Evolutionary conservation across 2,329 filamentous ascomycete species (phyloP).

Genomic region (Aschersonia sp.): DNA sequence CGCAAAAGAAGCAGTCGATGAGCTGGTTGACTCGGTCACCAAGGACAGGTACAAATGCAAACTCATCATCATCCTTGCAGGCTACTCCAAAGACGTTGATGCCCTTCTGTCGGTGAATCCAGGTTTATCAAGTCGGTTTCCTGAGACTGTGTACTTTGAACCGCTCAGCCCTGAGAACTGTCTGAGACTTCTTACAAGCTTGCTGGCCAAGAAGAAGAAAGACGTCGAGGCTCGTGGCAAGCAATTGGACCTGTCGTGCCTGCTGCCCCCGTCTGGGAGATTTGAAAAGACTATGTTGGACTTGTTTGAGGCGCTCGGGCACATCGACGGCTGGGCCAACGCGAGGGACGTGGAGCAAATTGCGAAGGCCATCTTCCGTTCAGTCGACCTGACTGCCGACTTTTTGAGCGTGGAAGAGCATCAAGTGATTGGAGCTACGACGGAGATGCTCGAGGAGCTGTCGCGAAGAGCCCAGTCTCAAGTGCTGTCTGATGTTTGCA

Average conservation of each 20-base stretch:
- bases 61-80: conserved; percentile 53
- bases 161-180: conserved; percentile 27
- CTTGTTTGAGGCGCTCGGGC: conserved; percentile 24
- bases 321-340: conserved; percentile 42
- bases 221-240: conserved; percentile 8
- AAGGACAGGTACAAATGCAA: conserved; percentile 43
- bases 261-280: conserved; percentile 6
- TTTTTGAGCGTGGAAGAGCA: conserved; percentile 8
- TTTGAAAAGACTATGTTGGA: conserved; percentile 6
- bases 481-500: background rate
- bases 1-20: conserved; percentile 40
- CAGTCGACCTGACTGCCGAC: conserved; percentile 6
- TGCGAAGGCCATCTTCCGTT: conserved; percentile 31
- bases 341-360: conserved; percentile 46
- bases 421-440: conserved; percentile 6
- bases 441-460: conserved; percentile 7
- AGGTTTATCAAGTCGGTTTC: conserved; percentile 50
- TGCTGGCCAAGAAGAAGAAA: conserved; percentile 21
- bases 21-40: conserved; percentile 34
- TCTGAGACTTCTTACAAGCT: conserved; percentile 13
- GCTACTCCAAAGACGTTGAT: conserved; percentile 54
- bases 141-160: conserved; percentile 43
- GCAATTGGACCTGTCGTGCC: conserved; percentile 10
- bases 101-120: conserved; percentile 44
- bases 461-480: background rate